Evolutionary conservation across 2,329 filamentous ascomycete genomes (phyloP), one percentile per base, ranked within the genome.

Genomic region (Metarhizium anisopliae): DNA sequence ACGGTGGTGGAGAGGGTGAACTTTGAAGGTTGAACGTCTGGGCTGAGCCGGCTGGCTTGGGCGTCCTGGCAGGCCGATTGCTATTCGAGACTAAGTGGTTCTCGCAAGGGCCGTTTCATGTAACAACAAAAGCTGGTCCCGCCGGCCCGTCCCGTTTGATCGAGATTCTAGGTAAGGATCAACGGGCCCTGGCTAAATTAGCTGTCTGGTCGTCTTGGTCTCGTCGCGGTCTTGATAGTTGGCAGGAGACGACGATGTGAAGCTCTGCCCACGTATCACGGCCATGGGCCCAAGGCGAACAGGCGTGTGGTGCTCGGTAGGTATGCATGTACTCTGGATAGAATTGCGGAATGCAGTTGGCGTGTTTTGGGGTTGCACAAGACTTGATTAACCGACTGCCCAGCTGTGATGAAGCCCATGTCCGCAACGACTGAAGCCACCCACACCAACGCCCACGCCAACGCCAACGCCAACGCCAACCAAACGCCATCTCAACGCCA

Each of bases 81-180:
- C 32, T 6, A 54, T 29, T 29, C 47, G 11, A 54, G 43, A 54
- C 47, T 25, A 51, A 55, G 53, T 51, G 47, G 47, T 43, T 45
- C 53, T 45, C 32, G 53, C 47, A 43, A 55, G 53, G 47, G 53
- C 53, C 53, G 47, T 50, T 50, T 55, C 38, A 50, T 11, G 18
- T 43, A 42, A 18, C 16, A 45, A 45, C 16, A 45, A 20, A 45
- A 20, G 42, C 36, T 56, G 54, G 43, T 32, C 45, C 50, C 50
- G 51, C 51, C 54, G 54, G 54, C 32, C 54, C 54, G 54, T 56
- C 54, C 54, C 54, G 54, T 47, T 51, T 52, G 30, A 40, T 49
- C 40, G 54, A 47, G 52, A 50, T 53, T 53, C 25, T 42, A 50
- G 45, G 45, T 54, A 42, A 54, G 52, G 52, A 54, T 50, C 52